Evolutionary conservation across 192 early-diverging fungal genomes (phyloP), one percentile per base, ranked within the genome.

Genomic region (Entomortierella parvispora): DNA sequence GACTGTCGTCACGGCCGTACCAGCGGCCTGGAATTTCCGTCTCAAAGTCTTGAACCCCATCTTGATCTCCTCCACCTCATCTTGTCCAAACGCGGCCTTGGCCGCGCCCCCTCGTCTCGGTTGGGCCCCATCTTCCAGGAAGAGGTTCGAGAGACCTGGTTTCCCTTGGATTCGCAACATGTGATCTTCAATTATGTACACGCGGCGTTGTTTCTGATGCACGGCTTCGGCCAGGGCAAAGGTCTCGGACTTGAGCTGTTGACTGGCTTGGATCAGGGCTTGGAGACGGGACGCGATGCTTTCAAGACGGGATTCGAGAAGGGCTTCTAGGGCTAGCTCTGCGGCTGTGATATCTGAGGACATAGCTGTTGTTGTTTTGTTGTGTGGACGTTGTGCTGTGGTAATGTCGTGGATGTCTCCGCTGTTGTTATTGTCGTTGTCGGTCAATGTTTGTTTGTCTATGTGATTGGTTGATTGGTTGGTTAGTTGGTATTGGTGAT

Each of bases 41-140:
- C 74, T 63, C 42, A 77, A n/a, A 0, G 74, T 77, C 66, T 64
- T 77, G 59, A 77, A 65, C 15, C 74, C 74, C 74, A 77, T 77
- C 61, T 77, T 77, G 66, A 68, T 58, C 18, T 77, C 59, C 31
- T 77, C 74, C 32, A 77, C 49, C 18, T 77, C 74, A 18, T 28
- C 46, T 22, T 44, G 59, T 18, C 48, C 54, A 33, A 77, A 40
- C 7, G 37, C 5, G 12, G 37, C 7, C 5, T 9, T 68, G 15
- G 65, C 62, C 11, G 20, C 45, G n/a, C 12, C 29, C 28, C 34
- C 25, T 26, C 34, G 47, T 8, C 58, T 55, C 20, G 65, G 65
- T 26, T 76, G 72, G 14, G 45, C 18, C 2, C 66, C 74, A 42
- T 46, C 52, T n/a, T 62, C 65, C 14, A 58, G 60, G 20, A 34